Evolutionary conservation across 2,329 filamentous ascomycete species (phyloP), one percentile per base, ranked within the genome.

Genomic region (Coniochaeta hoffmannii): DNA sequence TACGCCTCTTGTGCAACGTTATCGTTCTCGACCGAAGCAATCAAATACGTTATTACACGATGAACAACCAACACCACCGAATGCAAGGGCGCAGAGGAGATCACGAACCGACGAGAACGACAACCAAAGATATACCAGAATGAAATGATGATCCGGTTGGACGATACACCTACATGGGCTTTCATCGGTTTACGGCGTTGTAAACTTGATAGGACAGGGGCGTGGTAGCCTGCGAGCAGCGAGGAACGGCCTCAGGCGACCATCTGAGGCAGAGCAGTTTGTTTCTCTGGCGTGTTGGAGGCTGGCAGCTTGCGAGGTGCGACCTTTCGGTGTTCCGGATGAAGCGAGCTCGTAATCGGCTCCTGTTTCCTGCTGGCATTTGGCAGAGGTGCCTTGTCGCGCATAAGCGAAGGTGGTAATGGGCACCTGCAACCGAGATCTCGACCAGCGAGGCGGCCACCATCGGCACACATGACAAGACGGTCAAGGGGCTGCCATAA

Each of bases 391-490:
- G 19, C 19, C 41, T 15, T 46, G 41, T n/a, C 11, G 41, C 12
- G 41, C 41, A 46, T 46, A 46, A 46, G 41, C 41, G 41, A 46
- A 28, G 41, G 41, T 46, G 41, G 22, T 46, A 46, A 28, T n/a
- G 22, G 41, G 22, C 24, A 17, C 12, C 41, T 46, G 15, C 41
- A 19, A 2, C 22, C 22, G 22, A 46, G 24, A 26, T 3, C 41
- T 28, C 19, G 19, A 28, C 24, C 12, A 26, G 26, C 41, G 19
- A 19, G 19, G 41, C 41, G 41, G 41, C 41, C 41, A 46, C 24
- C 41, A 15, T 46, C 41, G 24, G 41, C 24, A 46, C 41, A 28
- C 41, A 8, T 19, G 26, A 19, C 36, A 46, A 1, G 11, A 28
- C 10, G 19, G 26, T 46, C 10, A 19, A 28, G 12, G n/a, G 24